Evolutionary conservation across 208 protist species (phyloP).

Genomic region (Borovskyia barvae): DNA sequence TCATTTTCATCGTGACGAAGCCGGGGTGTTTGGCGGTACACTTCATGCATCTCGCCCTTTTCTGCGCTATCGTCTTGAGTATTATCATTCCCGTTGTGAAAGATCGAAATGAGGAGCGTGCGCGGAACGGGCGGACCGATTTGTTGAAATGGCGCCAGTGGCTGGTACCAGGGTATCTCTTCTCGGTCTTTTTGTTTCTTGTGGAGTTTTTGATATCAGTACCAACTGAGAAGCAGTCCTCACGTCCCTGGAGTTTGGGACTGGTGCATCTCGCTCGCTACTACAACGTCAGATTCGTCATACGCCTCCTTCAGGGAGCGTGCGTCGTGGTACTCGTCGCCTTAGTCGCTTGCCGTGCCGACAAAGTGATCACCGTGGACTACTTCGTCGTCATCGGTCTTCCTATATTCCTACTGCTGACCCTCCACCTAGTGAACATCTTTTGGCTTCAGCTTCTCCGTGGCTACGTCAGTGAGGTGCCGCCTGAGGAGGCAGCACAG

Average conservation of each 20-base stretch:
- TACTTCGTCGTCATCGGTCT: slow-evolving; percentile 69
- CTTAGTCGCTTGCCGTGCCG: slow-evolving; percentile 66
- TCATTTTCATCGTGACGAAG: slow-evolving; percentile 19
- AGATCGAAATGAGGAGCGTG: slow-evolving; percentile 46
- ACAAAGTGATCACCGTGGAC: slow-evolving; percentile 60
- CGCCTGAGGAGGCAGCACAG: slow-evolving; percentile 8
- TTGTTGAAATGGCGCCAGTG: slow-evolving; percentile 60
- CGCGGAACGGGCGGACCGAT: slow-evolving; percentile 23
- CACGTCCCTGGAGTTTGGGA: slow-evolving; percentile 19
- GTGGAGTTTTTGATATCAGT: slow-evolving; percentile 7
- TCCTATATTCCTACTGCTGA: slow-evolving; percentile 39
- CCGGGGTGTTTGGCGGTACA: slow-evolving; percentile 11
- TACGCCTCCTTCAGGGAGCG: slow-evolving; percentile 29
- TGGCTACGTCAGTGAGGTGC: slow-evolving; percentile 15
- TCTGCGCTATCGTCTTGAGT: slow-evolving; percentile 42
- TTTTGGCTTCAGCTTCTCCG: slow-evolving; percentile 12
- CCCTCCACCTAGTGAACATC: slow-evolving; percentile 34
- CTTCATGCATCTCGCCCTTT: slow-evolving; percentile 14
- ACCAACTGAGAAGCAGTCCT: slow-evolving; percentile 13
- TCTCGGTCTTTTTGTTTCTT: slow-evolving; percentile 35
- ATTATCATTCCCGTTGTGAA: slow-evolving; percentile 70
- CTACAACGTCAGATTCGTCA: slow-evolving; percentile 26
- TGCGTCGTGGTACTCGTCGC: slow-evolving; percentile 45
- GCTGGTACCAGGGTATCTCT: slow-evolving; percentile 65
- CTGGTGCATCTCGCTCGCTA: slow-evolving; percentile 28